Evolutionary conservation across 139 green algal genomes (phyloP).

Genomic region (Chlamydomonas sp.): DNA sequence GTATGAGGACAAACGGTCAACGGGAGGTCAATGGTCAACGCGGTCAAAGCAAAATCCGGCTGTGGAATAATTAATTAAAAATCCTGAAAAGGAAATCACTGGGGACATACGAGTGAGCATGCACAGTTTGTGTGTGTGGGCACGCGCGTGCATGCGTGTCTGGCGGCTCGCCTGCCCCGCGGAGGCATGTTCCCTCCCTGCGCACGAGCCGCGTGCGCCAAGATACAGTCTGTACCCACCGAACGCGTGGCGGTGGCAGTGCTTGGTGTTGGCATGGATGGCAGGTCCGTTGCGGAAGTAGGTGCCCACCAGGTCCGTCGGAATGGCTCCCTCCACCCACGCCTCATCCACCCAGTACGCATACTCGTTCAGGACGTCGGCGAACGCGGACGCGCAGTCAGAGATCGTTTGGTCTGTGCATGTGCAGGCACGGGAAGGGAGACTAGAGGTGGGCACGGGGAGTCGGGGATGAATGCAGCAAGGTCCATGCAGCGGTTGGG

Average conservation of each 20-base stretch:
- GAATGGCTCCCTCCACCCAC: slow-evolving; percentile 43
- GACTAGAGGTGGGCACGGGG: neutral
- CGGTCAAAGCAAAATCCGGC: too few species aligned
- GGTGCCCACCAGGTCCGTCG: slow-evolving; percentile 38
- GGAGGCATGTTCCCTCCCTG: too few species aligned
- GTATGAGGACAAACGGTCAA: too few species aligned
- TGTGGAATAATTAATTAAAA: too few species aligned
- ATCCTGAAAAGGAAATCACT: too few species aligned
- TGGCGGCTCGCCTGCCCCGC: too few species aligned
- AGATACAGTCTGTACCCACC: slow-evolving; percentile 4
- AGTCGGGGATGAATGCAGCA: neutral
- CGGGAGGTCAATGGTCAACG: too few species aligned
- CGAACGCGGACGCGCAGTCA: slow-evolving; percentile 19
- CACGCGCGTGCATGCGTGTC: too few species aligned
- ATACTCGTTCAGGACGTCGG: slow-evolving; percentile 37
- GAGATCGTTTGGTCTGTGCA: slow-evolving; percentile 12
- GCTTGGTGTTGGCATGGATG: slow-evolving; percentile 22
- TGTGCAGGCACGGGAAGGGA: neutral
- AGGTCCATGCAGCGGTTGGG: neutral
- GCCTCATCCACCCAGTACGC: slow-evolving; percentile 36
- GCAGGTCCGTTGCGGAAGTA: slow-evolving; percentile 51
- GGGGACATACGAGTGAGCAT: too few species aligned
- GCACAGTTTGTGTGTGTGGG: too few species aligned
- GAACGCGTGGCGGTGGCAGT: slow-evolving; percentile 40
- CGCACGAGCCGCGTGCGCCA: too few species aligned